phyloP scores from a whole-genome alignment of 768 basidiomycete genomes.

The Leucosporidium yakuticum region DNA sequence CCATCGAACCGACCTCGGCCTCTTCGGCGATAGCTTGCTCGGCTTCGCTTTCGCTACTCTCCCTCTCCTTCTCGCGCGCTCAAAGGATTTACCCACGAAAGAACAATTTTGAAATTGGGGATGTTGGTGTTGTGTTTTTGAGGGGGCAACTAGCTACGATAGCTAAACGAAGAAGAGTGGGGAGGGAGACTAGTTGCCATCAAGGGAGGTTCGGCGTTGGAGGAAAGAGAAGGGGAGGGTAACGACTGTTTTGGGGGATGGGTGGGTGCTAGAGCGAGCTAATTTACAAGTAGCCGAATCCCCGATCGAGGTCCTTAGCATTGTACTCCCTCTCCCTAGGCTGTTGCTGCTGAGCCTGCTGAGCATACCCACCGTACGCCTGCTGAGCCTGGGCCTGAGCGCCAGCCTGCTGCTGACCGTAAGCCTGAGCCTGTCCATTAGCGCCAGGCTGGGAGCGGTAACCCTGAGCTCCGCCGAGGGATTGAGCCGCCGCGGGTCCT shows the following conservation, averaged over 20 bases:
- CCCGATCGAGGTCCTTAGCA: constrained; percentile 4
- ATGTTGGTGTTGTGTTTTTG: too few relatives aligned
- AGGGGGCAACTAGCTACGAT: too few relatives aligned
- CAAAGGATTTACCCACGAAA: too few relatives aligned
- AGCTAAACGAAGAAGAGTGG: too few relatives aligned
- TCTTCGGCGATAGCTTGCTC: too few relatives aligned
- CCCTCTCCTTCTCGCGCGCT: too few relatives aligned
- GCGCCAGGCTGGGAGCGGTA: constrained; percentile 9
- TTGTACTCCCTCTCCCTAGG: not conserved
- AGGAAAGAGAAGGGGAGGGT: too few relatives aligned
- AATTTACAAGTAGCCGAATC: not conserved
- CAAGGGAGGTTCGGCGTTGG: too few relatives aligned
- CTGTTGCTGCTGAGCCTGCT: constrained; percentile 18
- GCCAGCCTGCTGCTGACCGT: constrained; percentile 24
- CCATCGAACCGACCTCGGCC: too few relatives aligned
- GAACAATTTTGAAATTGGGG: too few relatives aligned
- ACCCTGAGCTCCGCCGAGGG: not conserved
- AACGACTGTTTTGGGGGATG: not conserved
- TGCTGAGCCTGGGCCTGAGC: not conserved
- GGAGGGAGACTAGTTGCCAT: too few relatives aligned
- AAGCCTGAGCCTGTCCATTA: not conserved
- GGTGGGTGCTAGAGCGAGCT: not conserved
- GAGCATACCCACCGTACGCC: not conserved
- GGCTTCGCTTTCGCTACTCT: too few relatives aligned
- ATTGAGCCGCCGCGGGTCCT: not conserved